These are phyloP conservation scores for Lactifluus echinatus DNA, from an alignment of 768 basidiomycete species.

Conservation along the genomic window DNA sequence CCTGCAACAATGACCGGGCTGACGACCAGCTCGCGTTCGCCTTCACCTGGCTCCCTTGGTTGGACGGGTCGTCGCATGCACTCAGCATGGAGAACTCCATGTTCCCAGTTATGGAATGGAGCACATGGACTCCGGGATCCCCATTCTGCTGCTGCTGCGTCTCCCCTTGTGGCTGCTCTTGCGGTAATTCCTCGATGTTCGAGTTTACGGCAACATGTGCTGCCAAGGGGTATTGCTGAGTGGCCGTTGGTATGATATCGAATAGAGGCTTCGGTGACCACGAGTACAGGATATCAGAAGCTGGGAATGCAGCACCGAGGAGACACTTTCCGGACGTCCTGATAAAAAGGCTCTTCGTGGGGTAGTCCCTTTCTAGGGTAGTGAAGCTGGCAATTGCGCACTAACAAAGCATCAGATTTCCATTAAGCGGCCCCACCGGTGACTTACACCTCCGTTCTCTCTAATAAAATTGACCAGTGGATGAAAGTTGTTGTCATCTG, in stretches of 20 bases:
- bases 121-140: neutral
- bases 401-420: neutral
- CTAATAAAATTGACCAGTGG: neutral
- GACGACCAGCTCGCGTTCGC: too few species aligned
- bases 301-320: conserved; percentile 1
- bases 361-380: neutral
- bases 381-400: conserved; percentile 2
- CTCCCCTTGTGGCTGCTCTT: neutral
- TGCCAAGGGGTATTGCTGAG: neutral
- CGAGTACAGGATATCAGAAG: neutral
- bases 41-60: too few species aligned
- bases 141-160: neutral
- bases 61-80: neutral
- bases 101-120: neutral
- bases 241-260: neutral
- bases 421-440: too few species aligned
- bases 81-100: neutral
- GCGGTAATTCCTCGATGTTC: neutral
- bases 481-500: neutral
- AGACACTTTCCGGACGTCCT: neutral
- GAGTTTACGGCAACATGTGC: neutral
- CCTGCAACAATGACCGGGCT: too few species aligned
- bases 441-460: neutral
- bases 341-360: neutral
- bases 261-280: neutral